phyloP scores from a whole-genome alignment of 1,139 yeast genomes.

The Debaryomycetaceae sp. region DNA sequence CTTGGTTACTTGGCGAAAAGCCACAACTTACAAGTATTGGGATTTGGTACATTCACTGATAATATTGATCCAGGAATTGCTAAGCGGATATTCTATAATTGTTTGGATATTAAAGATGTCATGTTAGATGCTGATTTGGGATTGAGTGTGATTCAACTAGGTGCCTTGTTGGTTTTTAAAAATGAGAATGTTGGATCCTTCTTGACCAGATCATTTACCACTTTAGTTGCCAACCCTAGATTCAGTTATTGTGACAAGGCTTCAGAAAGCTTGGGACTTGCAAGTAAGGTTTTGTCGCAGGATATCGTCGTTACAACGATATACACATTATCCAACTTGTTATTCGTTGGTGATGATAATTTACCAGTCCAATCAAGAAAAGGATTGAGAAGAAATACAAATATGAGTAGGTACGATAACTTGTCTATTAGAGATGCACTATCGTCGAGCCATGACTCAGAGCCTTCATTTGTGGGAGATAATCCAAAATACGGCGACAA shows the following conservation, averaged over 20 bases:
- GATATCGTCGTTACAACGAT: conserved; percentile 86
- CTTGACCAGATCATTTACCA: conserved; percentile 48
- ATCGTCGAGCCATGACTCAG: conserved; percentile 4
- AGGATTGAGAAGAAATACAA: conserved; percentile 23
- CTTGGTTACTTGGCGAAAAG: conserved; percentile 42
- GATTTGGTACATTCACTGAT: conserved; percentile 43
- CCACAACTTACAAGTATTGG: conserved; percentile 37
- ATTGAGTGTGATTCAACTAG: conserved; percentile 49
- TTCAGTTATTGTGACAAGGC: conserved; percentile 34
- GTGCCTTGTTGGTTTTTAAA: conserved; percentile 49
- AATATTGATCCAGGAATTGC: conserved; percentile 32
- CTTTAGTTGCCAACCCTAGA: conserved; percentile 45
- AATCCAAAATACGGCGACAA: background rate
- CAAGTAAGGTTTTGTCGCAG: conserved; percentile 53
- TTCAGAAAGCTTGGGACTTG: conserved; percentile 41
- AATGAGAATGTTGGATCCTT: conserved; percentile 45
- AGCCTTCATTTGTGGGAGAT: background rate
- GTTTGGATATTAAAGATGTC: conserved; percentile 38
- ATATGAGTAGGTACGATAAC: conserved; percentile 15
- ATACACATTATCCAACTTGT: conserved; percentile 74
- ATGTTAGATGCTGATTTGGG: conserved; percentile 48
- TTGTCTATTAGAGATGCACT: conserved; percentile 14
- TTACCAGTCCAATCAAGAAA: conserved; percentile 18
- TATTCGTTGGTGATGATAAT: conserved; percentile 54
- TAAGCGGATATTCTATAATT: conserved; percentile 32